Base-by-base conservation (phyloP, 441 rosid genomes). In the Aleurites moluccanus region DNA sequence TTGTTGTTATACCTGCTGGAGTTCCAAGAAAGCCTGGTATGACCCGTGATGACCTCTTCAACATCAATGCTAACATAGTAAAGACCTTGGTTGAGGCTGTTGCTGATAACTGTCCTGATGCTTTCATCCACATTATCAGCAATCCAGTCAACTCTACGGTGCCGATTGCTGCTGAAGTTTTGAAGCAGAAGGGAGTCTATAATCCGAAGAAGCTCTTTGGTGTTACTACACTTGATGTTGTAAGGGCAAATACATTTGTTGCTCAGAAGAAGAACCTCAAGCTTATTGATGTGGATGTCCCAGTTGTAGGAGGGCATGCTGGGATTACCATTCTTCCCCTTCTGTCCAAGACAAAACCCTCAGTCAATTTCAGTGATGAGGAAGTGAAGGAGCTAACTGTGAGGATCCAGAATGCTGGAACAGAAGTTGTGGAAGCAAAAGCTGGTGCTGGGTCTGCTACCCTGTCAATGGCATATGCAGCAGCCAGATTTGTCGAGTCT, bases 391-490 rank as follows among this genome's bases (percentile, higher is more conserved):
- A 90, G 65, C 87, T 96, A 16, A 96, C 93, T 13, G 88, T 87
- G 52, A 88, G 96, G 86, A 96, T 93, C 80, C 99, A 93, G 84
- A 91, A 93, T 77, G 99, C 96, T 1, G 99, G 99, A 44, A 96
- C 98, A 3, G 98, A 96, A 86, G 98, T 96, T 33, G 99, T 93
- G 79, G 98, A 96, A 85, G 98, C 98, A 3, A 96, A 93, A 84
- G 99, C 93, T 0, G 98, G 98, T 77, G 97, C 96, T 9, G 97
- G 98, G 28, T 96, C 99, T 44, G 98, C 99, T 53, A 93, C 98
- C 16, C 81, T 96, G 75, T 96, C 99, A 16, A 96, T 93, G 99
- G 97, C 96, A 10, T 93, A 93, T 75, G 99, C 97, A 21, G 97
- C 97, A 13, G 99, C 98, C 18, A 87, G 97, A 86, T 96, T 93